These are phyloP conservation scores for Phytopythium montanum DNA, from an alignment of 352 stramenopile genomes.

Conservation along the genomic window DNA sequence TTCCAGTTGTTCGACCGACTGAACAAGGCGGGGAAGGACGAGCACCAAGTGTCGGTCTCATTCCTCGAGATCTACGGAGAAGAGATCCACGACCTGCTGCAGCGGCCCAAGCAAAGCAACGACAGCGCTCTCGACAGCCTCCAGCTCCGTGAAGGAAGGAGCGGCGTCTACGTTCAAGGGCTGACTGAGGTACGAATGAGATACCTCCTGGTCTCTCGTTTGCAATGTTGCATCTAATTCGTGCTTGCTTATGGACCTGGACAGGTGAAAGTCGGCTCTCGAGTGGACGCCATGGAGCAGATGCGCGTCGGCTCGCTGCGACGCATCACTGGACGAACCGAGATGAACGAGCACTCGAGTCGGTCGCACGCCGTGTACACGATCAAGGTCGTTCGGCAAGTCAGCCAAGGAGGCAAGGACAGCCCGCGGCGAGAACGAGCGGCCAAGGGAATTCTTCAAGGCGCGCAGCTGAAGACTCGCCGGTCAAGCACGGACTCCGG, in stretches of 20 bases:
- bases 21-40: conserved; percentile 22
- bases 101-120: conserved; percentile 28
- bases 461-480: conserved; percentile 12
- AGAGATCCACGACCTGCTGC: conserved; percentile 95
- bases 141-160: conserved; percentile 66
- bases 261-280: conserved; percentile 51
- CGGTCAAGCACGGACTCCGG: conserved; percentile 8
- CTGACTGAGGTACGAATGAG: conserved; percentile 47
- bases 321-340: conserved; percentile 78
- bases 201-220: background rate
- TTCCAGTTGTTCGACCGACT: conserved; percentile 68
- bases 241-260: background rate
- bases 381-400: conserved; percentile 70
- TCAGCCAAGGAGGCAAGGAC: conserved; percentile 22
- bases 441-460: background rate
- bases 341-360: conserved; percentile 89
- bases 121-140: conserved; percentile 40
- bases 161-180: conserved; percentile 76
- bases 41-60: conserved; percentile 70
- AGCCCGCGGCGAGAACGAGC: background rate
- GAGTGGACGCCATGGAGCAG: conserved; percentile 67
- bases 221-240: background rate
- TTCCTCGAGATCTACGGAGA: conserved; percentile 98
- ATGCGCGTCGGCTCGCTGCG: conserved; percentile 71
- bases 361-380: conserved; percentile 86